These are phyloP conservation scores for Crithidia acanthocephali DNA, from an alignment of 208 protist genomes.

Conservation along the genomic window DNA sequence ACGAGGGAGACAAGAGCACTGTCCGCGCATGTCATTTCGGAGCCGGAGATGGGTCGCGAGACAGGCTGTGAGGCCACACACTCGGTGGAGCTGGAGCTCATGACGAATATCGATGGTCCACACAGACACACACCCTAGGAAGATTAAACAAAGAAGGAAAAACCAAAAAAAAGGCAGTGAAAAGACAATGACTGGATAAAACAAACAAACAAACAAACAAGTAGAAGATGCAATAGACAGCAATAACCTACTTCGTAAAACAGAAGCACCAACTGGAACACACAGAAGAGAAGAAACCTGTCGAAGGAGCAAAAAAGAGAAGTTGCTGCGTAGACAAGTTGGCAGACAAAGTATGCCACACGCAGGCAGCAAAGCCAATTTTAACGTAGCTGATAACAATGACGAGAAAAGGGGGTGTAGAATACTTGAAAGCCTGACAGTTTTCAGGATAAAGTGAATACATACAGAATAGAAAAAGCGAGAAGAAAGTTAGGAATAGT, in stretches of 20 bases:
- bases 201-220: conserved; percentile 13
- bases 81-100: not conserved
- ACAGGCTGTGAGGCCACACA: not conserved
- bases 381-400: not conserved
- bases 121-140: too few species aligned
- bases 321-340: too few species aligned
- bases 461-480: not conserved
- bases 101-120: too few species aligned
- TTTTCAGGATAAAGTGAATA: not conserved
- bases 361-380: too few species aligned
- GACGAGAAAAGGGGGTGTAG: not conserved
- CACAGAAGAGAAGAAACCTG: not conserved
- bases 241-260: too few species aligned
- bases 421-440: too few species aligned
- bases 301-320: not conserved
- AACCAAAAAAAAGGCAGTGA: too few species aligned
- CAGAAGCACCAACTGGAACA: too few species aligned
- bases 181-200: conserved; percentile 16
- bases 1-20: conserved; percentile 1
- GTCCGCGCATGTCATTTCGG: not conserved
- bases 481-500: not conserved
- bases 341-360: too few species aligned
- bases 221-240: too few species aligned
- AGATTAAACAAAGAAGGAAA: conserved; percentile 9
- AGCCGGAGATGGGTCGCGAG: not conserved